These are phyloP conservation scores for Skeletonema tropicum DNA, from an alignment of 108 stramenopile species.

Conservation along the genomic window DNA sequence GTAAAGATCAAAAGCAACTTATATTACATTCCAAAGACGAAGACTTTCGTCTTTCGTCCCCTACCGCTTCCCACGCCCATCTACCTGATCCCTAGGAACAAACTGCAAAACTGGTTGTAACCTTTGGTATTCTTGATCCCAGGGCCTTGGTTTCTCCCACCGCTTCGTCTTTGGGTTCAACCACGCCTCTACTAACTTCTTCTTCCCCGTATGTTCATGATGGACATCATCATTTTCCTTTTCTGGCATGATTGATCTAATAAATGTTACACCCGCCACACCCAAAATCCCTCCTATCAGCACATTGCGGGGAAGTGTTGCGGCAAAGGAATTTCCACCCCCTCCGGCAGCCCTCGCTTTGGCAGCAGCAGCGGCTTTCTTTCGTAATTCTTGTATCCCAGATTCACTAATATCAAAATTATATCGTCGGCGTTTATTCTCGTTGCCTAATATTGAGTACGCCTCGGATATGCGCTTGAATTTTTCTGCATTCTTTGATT, in stretches of 20 bases:
- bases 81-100: conserved; percentile 72
- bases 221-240: conserved; percentile 22
- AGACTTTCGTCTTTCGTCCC: no score
- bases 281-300: conserved; percentile 48
- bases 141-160: conserved; percentile 85
- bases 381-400: conserved; percentile 18
- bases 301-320: conserved; percentile 45
- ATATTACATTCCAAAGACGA: not conserved
- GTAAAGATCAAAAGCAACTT: not conserved
- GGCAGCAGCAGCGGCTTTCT: not conserved
- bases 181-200: conserved; percentile 81
- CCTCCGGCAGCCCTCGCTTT: conserved; percentile 16
- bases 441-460: conserved; percentile 64
- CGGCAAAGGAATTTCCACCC: conserved; percentile 35
- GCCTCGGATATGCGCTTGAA: conserved; percentile 84
- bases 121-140: conserved; percentile 76
- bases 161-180: conserved; percentile 68
- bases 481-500: conserved; percentile 45
- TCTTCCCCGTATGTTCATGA: conserved; percentile 35
- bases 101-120: conserved; percentile 66
- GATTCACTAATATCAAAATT: conserved; percentile 49
- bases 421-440: conserved; percentile 58
- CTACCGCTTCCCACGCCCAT: conserved; percentile 19
- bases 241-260: conserved; percentile 7
- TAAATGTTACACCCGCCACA: conserved; percentile 14